These are phyloP conservation scores for Puccinia sorghi DNA, from an alignment of 1,284 basidiomycete genomes.

Conservation along the genomic window DNA sequence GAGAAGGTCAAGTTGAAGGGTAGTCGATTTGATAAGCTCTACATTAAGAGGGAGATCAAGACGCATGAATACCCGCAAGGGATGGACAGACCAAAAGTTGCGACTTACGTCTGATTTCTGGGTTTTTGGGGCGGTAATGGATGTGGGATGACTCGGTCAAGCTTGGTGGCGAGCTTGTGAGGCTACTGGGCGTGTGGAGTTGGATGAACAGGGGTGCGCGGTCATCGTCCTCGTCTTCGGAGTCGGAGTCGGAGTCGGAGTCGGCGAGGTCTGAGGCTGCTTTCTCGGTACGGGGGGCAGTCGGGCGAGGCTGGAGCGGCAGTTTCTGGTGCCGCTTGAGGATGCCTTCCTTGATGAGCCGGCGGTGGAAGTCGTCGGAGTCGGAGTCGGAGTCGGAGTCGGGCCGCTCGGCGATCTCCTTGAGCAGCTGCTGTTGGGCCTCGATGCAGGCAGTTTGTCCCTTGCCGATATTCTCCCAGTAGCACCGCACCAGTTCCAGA, in stretches of 20 bases:
- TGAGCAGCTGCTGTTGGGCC: slow-evolving; percentile 6
- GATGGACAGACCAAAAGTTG: not conserved
- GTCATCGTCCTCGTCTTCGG: not conserved
- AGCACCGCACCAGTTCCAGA: slow-evolving; percentile 10
- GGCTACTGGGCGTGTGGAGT: not conserved
- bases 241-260: not conserved
- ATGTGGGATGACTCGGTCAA: not conserved
- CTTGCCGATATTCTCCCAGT: not conserved
- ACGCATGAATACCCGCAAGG: not conserved
- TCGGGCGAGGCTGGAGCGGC: too few relatives aligned
- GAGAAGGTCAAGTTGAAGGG: not conserved
- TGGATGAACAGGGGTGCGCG: not conserved
- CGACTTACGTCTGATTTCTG: slow-evolving; percentile 5
- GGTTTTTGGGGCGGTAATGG: not conserved
- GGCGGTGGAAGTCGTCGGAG: too few relatives aligned
- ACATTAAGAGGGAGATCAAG: not conserved
- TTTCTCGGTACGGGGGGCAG: too few relatives aligned
- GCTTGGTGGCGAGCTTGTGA: too few relatives aligned
- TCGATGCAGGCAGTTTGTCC: not conserved
- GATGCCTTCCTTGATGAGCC: too few relatives aligned
- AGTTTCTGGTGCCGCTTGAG: too few relatives aligned
- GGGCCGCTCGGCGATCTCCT: not conserved
- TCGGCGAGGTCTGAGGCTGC: not conserved
- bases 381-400: slow-evolving; percentile 5
- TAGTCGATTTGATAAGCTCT: not conserved